A percentile compares a stretch with the other conserved stretches of the same genome.
Evolutionary conservation across 345 rosid genomes (phyloP).

Genomic region (Eucalyptus shirleyi): DNA sequence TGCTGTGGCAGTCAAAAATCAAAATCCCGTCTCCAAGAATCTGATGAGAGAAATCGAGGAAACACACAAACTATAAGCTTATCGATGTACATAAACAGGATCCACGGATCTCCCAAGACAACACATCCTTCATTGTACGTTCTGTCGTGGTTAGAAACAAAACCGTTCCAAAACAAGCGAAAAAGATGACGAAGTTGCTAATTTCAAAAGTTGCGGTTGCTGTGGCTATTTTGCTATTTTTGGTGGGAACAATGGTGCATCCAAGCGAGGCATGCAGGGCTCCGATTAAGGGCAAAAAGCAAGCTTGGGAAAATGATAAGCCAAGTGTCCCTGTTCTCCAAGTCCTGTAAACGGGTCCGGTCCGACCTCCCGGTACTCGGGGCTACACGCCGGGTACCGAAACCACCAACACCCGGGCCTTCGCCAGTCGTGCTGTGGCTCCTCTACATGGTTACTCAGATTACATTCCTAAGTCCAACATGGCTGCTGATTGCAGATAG

Average conservation of each 20-base stretch:
- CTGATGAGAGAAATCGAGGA: background rate
- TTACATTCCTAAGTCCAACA: background rate
- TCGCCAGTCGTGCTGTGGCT: background rate
- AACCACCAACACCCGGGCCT: background rate
- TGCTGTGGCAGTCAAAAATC: background rate
- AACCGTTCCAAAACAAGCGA: background rate
- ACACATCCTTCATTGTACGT: background rate
- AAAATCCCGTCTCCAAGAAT: background rate
- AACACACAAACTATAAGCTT: background rate
- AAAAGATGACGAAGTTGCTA: background rate
- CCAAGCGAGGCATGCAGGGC: background rate
- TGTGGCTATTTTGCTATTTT: background rate
- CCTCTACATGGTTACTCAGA: background rate
- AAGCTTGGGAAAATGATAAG: background rate
- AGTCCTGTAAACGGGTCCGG: background rate
- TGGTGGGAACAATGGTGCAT: background rate
- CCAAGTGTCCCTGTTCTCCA: background rate
- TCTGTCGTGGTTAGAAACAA: background rate
- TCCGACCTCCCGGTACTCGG: background rate
- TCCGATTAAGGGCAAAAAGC: background rate
- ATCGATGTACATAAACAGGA: background rate
- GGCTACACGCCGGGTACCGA: background rate
- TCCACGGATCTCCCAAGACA: background rate
- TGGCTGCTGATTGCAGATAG: background rate
- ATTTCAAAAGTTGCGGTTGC: background rate